Evolutionary conservation across 2,329 filamentous ascomycete species (phyloP).

Genomic region (Paecilomyces sp.): DNA sequence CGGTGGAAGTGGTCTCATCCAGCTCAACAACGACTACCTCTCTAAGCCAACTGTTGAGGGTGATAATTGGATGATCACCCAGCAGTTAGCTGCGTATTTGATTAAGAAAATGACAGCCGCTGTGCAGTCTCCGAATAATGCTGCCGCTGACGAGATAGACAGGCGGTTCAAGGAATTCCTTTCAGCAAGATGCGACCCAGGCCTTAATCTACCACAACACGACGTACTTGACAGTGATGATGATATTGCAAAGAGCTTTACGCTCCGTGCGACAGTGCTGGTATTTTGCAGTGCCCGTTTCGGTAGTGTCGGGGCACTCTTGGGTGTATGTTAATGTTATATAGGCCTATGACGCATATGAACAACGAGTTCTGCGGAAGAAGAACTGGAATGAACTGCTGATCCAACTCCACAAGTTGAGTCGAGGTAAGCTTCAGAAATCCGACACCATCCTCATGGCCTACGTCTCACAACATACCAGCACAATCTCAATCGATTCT

Average conservation of each 20-base stretch:
- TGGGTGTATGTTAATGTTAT: neutral
- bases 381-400: conserved; percentile 41
- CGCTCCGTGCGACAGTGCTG: neutral
- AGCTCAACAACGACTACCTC: conserved; percentile 43
- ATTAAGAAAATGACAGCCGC: conserved; percentile 40
- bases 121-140: neutral
- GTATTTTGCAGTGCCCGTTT: neutral
- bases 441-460: neutral
- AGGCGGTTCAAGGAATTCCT: neutral
- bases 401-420: conserved; percentile 22
- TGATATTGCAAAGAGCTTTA: neutral
- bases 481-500: conserved; percentile 46
- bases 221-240: neutral
- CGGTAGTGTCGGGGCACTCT: neutral
- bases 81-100: conserved; percentile 41
- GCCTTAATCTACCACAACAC: neutral
- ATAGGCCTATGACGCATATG: conserved; percentile 31
- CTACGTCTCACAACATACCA: neutral
- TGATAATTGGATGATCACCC: conserved; percentile 48
- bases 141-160: neutral
- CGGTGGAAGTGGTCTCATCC: conserved; percentile 45
- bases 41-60: conserved; percentile 45
- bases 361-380: conserved; percentile 38
- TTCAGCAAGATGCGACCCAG: neutral
- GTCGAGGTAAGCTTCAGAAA: conserved; percentile 11